Evolutionary conservation across 2,329 filamentous ascomycete species (phyloP).

Genomic region (Claviceps humidiphila): DNA sequence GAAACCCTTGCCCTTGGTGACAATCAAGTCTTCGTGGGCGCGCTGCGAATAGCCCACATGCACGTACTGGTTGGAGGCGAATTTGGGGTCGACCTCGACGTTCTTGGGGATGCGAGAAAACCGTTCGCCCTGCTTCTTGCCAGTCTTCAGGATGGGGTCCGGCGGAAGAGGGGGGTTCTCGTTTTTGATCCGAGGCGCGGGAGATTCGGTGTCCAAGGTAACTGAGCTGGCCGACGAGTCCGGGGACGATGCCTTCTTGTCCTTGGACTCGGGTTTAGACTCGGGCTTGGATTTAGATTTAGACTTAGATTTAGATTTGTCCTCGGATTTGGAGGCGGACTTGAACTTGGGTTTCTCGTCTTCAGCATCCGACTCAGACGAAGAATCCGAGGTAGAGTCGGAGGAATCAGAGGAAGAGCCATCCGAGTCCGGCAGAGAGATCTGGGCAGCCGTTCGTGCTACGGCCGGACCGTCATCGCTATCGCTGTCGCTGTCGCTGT

Average conservation of each 20-base stretch:
- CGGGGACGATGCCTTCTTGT: conserved; percentile 11
- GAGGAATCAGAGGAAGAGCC: conserved; percentile 16
- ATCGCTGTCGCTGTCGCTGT: conserved; percentile 6
- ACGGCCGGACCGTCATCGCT: conserved; percentile 1
- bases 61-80: conserved; percentile 69
- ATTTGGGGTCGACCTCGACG: conserved; percentile 52
- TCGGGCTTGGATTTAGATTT: conserved; percentile 20
- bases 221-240: conserved; percentile 31
- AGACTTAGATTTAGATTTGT: conserved; percentile 7
- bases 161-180: conserved; percentile 39
- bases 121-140: conserved; percentile 47
- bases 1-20: conserved; percentile 92
- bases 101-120: conserved; percentile 68
- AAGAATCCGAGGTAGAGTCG: conserved; percentile 10
- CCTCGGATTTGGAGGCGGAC: background rate
- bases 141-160: conserved; percentile 25
- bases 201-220: conserved; percentile 41
- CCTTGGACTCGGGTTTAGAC: conserved; percentile 11
- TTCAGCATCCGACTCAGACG: conserved; percentile 20
- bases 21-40: conserved; percentile 75
- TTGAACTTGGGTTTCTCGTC: conserved; percentile 14
- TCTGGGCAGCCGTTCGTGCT: conserved; percentile 13
- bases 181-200: conserved; percentile 17
- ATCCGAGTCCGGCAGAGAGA: conserved; percentile 14
- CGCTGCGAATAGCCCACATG: conserved; percentile 79